A percentile compares a stretch with the other conserved stretches of the same genome.
Conservation (phyloP, 2,329 filamentous ascomycete genomes). For the Metarhizium guizhouense region DNA sequence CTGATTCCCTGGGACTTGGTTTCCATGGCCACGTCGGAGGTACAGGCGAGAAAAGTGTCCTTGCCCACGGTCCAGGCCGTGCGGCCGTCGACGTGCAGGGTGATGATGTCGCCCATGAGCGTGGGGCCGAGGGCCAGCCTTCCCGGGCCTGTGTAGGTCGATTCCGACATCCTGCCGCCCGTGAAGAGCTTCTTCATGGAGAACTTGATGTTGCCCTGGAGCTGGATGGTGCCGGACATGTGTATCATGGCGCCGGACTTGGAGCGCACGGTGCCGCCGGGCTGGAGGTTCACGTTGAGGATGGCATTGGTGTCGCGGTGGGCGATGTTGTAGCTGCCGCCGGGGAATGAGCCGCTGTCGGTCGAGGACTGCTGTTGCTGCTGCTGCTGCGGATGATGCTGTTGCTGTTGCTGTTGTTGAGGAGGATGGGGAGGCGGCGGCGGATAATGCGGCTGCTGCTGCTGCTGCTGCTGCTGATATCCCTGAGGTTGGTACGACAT, state of each 20-base stretch:
- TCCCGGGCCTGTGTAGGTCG: constrained; percentile 10
- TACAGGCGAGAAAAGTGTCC: constrained; percentile 13
- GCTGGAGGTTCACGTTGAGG: constrained; percentile 10
- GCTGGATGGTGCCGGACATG: constrained; percentile 11
- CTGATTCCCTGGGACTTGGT: constrained; percentile 12
- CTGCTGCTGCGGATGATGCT: background rate
- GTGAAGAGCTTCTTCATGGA: constrained; percentile 13
- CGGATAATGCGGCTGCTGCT: background rate
- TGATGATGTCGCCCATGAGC: constrained; percentile 13
- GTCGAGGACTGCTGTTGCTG: background rate
- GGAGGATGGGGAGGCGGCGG: background rate
- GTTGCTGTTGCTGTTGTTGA: background rate
- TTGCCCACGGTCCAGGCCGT: constrained; percentile 11
- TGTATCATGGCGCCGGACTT: constrained; percentile 13
- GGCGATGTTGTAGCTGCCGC: constrained; percentile 9
- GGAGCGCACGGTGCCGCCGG: constrained; percentile 8
- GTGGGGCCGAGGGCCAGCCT: constrained; percentile 10
- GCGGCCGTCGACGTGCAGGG: constrained; percentile 10
- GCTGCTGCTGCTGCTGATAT: background rate
- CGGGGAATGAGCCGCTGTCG: constrained; percentile 9
- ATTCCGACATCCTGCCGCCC: constrained; percentile 11
- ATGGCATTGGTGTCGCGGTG: constrained; percentile 12
- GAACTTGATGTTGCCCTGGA: constrained; percentile 13
- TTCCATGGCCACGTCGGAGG: constrained; percentile 10
- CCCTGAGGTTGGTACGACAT: background rate